Base-by-base conservation (phyloP, 2,329 filamentous ascomycete genomes). In the Aureobasidium mangrovei region DNA sequence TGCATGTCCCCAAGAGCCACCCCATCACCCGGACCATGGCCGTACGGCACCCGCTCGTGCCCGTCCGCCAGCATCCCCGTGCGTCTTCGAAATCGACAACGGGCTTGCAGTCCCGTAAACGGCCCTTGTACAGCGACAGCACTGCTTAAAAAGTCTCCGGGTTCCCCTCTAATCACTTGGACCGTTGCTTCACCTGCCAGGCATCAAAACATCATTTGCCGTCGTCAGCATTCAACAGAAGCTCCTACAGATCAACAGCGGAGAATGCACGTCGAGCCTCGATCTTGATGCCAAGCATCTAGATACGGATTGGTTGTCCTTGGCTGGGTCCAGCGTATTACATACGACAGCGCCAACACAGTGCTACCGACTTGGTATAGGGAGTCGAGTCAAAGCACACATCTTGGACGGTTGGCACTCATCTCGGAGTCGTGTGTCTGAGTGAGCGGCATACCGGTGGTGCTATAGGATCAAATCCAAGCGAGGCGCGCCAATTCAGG, bases 151-250 rank as follows among this genome's bases (percentile, higher is more conserved):
- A 43, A 10, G 31, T 44, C 40, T 36, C 49, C 41, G 49, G 4
- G 29, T 29, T 42, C 38, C 10, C 32, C 32, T 29, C 47, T 31
- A 36, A 43, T 27, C 40, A 26, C 4, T 31, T 5, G 7, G 40
- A 33, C 49, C 49, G 49, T 53, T 53, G 31, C 40, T 44, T 53
- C 49, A 53, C 40, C 49, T 44, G 49, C 32, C 31, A n/a, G 38
- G 38, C 47, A 52, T 41, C 38, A 52, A 42, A 52, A 52, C 49
- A 53, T 53, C 49, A 53, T 53, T 53, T 53, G 31, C 49, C 40
- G 12, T 18, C 46, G 26, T 24, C 7, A 18, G 18, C 44, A 36
- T 31, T 45, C 9, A 18, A 33, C 26, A 9, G 26, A 29, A 28
- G n/a, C 4, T 10, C n/a, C 26, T 18, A 31, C 33, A 31, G 45